phyloP scores from a whole-genome alignment of 2,329 filamentous ascomycete genomes.

The Alternaria longipes region DNA sequence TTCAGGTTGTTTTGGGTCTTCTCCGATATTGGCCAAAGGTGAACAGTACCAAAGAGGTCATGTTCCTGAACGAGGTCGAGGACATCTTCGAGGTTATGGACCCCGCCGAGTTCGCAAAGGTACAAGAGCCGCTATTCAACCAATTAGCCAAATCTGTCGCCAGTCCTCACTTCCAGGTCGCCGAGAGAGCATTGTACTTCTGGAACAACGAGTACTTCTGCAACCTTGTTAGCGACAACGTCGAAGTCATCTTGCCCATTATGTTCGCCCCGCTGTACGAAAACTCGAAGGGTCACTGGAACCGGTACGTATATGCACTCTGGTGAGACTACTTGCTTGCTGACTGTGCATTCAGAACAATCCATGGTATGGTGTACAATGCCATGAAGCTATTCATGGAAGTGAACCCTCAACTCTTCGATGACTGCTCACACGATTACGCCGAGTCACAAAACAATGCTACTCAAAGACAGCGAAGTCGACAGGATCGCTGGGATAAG shows the following conservation, averaged over 20 bases:
- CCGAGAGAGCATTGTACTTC: constrained; percentile 96
- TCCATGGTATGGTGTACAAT: constrained; percentile 99
- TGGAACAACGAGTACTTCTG: constrained; percentile 99
- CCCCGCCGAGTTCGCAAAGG: constrained; percentile 96
- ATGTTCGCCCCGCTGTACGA: constrained; percentile 99
- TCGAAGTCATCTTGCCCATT: constrained; percentile 96
- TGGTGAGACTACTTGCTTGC: constrained; percentile 11
- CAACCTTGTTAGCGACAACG: constrained; percentile 98
- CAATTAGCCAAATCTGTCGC: constrained; percentile 97
- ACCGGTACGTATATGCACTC: constrained; percentile 70
- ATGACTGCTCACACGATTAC: constrained; percentile 98
- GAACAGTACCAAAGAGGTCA: constrained; percentile 99
- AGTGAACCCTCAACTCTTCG: constrained; percentile 97
- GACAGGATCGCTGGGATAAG: constrained; percentile 89
- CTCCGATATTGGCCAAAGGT: constrained; percentile 99
- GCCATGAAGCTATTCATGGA: constrained; percentile 99
- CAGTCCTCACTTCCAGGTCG: constrained; percentile 98
- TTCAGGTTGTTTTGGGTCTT: constrained; percentile 87
- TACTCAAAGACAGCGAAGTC: constrained; percentile 79
- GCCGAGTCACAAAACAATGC: constrained; percentile 95
- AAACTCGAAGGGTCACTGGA: constrained; percentile 99
- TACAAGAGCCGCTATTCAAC: constrained; percentile 96
- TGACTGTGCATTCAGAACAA: constrained; percentile 71
- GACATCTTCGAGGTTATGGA: constrained; percentile 99
- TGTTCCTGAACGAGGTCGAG: constrained; percentile 99